These are phyloP conservation scores for Mortierella sp. DNA, from an alignment of 371 early-diverging fungal genomes.

Conservation along the genomic window DNA sequence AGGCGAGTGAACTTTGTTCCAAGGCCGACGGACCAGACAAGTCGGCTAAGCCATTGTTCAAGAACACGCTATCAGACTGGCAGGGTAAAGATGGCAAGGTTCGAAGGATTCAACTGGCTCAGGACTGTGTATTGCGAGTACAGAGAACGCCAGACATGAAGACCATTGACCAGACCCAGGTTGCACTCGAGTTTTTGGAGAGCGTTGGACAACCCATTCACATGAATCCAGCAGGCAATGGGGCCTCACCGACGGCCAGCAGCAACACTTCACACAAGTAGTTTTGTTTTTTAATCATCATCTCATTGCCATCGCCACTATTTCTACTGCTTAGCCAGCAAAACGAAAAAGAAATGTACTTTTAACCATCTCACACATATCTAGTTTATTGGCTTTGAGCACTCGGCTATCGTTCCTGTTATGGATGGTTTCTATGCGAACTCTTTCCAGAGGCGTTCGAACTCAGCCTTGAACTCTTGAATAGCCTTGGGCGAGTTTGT, in stretches of 20 bases:
- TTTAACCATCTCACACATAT: no score
- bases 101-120: conserved; percentile 41
- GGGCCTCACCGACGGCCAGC: not conserved
- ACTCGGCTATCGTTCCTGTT: no score
- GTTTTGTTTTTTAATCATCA: no score
- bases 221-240: not conserved
- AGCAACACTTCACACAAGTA: not conserved
- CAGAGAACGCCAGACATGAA: conserved; percentile 44
- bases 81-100: conserved; percentile 52
- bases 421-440: no score
- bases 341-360: no score
- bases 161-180: conserved; percentile 47
- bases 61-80: conserved; percentile 52
- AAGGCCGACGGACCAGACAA: conserved; percentile 53
- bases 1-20: conserved; percentile 45
- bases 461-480: conserved; percentile 60
- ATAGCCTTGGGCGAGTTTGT: conserved; percentile 64
- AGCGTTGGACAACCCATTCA: conserved; percentile 44
- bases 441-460: conserved; percentile 59
- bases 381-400: no score
- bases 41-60: conserved; percentile 51
- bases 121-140: conserved; percentile 46
- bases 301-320: no score
- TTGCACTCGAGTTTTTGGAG: conserved; percentile 49
- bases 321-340: no score